Percentiles rank a stretch among this genome's conserved stretches.
Conservation (phyloP, 331 rosid species). For the Acacia concinna region DNA sequence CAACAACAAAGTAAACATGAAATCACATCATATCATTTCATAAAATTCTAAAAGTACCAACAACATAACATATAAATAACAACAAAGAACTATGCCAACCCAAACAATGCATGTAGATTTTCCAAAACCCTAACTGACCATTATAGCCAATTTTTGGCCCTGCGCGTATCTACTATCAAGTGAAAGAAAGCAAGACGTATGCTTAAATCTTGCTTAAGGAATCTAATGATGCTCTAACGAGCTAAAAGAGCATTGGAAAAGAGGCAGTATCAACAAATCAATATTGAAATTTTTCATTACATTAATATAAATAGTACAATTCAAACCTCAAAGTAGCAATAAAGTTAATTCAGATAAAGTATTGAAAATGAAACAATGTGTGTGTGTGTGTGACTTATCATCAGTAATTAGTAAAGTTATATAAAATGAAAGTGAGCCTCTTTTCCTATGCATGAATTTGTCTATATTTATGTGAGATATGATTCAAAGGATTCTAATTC, state of each 20-base stretch:
- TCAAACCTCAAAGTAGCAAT: too few relatives aligned
- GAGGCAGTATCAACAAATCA: neutral
- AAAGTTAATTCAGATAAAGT: too few relatives aligned
- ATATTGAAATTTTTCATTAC: too few relatives aligned
- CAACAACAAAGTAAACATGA: neutral
- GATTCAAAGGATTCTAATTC: too few relatives aligned
- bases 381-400: too few relatives aligned
- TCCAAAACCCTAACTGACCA: neutral
- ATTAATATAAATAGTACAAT: too few relatives aligned
- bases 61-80: neutral
- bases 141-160: neutral
- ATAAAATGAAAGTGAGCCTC: too few relatives aligned
- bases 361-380: too few relatives aligned
- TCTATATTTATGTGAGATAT: too few relatives aligned
- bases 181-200: neutral
- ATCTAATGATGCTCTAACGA: conserved; percentile 3
- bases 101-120: neutral
- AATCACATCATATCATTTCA: neutral
- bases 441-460: too few relatives aligned
- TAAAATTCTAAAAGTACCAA: neutral
- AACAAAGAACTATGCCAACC: neutral
- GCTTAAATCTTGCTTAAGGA: neutral
- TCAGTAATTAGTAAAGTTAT: too few relatives aligned
- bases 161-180: neutral
- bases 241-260: neutral